Conservation (phyloP, 2,329 filamentous ascomycete genomes). For the Harringtonia aguacate region DNA sequence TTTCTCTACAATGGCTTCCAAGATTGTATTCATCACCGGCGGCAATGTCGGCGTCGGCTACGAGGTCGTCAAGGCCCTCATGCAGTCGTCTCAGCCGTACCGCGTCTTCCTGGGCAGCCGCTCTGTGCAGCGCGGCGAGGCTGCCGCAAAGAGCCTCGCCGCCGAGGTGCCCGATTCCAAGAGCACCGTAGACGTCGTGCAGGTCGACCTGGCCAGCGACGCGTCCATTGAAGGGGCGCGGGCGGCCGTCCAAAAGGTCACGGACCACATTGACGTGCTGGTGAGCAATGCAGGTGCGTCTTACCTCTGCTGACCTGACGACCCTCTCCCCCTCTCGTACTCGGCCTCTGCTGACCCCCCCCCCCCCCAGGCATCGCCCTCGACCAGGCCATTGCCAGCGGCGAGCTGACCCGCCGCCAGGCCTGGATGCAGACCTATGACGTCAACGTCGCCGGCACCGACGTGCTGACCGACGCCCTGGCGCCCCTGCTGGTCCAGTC, state of each 20-base stretch:
- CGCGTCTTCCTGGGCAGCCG: constrained; percentile 18
- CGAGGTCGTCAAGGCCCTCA: constrained; percentile 15
- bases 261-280: constrained; percentile 21
- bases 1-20: constrained; percentile 3
- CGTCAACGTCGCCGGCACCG: constrained; percentile 37
- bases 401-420: constrained; percentile 22
- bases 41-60: constrained; percentile 19
- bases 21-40: constrained; percentile 7
- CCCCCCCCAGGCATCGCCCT: constrained; percentile 1
- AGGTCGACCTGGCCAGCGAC: constrained; percentile 21
- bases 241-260: constrained; percentile 14
- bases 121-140: constrained; percentile 13
- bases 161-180: constrained; percentile 5
- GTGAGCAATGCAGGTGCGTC: constrained; percentile 20
- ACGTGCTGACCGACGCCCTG: constrained; percentile 28
- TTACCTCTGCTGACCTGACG: constrained; percentile 5
- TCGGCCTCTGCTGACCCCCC: too few relatives aligned
- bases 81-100: constrained; percentile 11
- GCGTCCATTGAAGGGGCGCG: constrained; percentile 20
- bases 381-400: background rate
- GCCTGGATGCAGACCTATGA: constrained; percentile 35
- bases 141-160: constrained; percentile 9
- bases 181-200: constrained; percentile 11
- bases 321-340: background rate
- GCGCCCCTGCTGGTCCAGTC: constrained; percentile 34